These are phyloP conservation scores for Fomitopsis betulina DNA, from an alignment of 1,284 basidiomycete genomes.

Conservation along the genomic window DNA sequence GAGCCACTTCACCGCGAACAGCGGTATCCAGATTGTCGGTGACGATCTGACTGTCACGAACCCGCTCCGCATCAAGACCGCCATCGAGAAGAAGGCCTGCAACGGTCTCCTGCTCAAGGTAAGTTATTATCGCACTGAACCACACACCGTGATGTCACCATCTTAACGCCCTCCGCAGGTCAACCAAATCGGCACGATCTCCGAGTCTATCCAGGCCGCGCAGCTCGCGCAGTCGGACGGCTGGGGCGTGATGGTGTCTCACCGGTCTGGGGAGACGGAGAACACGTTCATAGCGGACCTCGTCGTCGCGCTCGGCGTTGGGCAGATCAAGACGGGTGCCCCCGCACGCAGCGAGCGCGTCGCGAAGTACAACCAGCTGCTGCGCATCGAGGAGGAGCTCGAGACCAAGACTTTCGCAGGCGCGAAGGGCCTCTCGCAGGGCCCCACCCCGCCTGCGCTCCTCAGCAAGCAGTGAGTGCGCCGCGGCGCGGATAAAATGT, in stretches of 20 bases:
- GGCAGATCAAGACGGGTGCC: slow-evolving; percentile 99
- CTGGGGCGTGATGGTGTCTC: slow-evolving; percentile 99
- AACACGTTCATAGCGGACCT: slow-evolving; percentile 98
- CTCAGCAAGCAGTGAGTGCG: slow-evolving; percentile 40
- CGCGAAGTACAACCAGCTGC: slow-evolving; percentile 88
- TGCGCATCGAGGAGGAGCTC: slow-evolving; percentile 91
- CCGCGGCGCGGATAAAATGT: slow-evolving; percentile 12
- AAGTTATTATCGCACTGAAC: slow-evolving; percentile 8
- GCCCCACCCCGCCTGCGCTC: slow-evolving; percentile 68
- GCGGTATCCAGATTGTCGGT: slow-evolving; percentile 89
- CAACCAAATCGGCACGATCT: slow-evolving; percentile 99
- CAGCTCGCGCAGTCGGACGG: slow-evolving; percentile 95
- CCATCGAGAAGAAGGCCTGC: slow-evolving; percentile 99
- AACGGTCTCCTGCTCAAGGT: slow-evolving; percentile 98
- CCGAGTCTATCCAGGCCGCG: slow-evolving; percentile 96
- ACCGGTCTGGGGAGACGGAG: slow-evolving; percentile 96
- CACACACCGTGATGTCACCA: too few species aligned
- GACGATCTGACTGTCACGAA: slow-evolving; percentile 99
- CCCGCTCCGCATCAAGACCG: slow-evolving; percentile 96
- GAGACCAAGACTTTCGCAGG: slow-evolving; percentile 72
- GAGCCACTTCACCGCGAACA: slow-evolving; percentile 82
- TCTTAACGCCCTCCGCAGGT: slow-evolving; percentile 40
- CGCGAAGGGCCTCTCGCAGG: slow-evolving; percentile 76
- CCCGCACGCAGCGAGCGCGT: slow-evolving; percentile 92
- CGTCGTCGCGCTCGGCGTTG: slow-evolving; percentile 88